Evolutionary conservation across 345 rosid genomes (phyloP).

Genomic region (Sisymbrium irio): DNA sequence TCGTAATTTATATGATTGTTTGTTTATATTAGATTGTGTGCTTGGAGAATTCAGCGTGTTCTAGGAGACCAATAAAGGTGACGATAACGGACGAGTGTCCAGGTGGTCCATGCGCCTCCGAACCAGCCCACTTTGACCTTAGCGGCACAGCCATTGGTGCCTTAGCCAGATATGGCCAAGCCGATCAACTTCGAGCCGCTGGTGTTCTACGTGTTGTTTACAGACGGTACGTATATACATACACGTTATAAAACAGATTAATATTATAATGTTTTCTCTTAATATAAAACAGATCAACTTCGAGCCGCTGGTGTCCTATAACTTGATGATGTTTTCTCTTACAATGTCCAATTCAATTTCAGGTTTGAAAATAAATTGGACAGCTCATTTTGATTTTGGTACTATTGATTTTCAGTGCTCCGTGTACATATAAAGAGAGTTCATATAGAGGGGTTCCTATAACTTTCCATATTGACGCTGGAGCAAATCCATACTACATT

Average conservation of each 20-base stretch:
- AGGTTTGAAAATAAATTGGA: not conserved
- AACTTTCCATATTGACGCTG: slow-evolving; percentile 43
- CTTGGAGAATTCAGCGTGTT: slow-evolving; percentile 51
- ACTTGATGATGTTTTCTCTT: not conserved
- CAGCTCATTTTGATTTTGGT: not conserved
- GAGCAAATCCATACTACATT: slow-evolving; percentile 36
- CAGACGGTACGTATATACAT: slow-evolving; percentile 51
- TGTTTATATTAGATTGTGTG: slow-evolving; percentile 52
- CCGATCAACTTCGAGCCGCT: slow-evolving; percentile 49
- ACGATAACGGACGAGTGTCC: slow-evolving; percentile 74
- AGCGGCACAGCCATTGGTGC: slow-evolving; percentile 42
- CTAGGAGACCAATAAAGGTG: slow-evolving; percentile 51
- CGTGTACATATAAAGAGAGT: slow-evolving; percentile 37
- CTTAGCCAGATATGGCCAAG: slow-evolving; percentile 64
- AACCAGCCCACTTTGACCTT: slow-evolving; percentile 54
- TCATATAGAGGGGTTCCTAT: slow-evolving; percentile 23
- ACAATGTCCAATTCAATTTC: not conserved
- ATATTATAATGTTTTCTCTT: too few species aligned
- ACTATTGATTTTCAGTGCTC: slow-evolving; percentile 32
- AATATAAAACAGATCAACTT: not conserved
- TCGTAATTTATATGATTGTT: too few species aligned
- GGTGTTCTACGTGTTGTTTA: slow-evolving; percentile 54
- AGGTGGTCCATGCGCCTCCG: slow-evolving; percentile 41
- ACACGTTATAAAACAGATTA: too few species aligned
- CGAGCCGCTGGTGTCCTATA: not conserved